Evolutionary conservation across 768 basidiomycete species (phyloP), one percentile per base, ranked within the genome.

Genomic region (Psilocybe cyanescens): DNA sequence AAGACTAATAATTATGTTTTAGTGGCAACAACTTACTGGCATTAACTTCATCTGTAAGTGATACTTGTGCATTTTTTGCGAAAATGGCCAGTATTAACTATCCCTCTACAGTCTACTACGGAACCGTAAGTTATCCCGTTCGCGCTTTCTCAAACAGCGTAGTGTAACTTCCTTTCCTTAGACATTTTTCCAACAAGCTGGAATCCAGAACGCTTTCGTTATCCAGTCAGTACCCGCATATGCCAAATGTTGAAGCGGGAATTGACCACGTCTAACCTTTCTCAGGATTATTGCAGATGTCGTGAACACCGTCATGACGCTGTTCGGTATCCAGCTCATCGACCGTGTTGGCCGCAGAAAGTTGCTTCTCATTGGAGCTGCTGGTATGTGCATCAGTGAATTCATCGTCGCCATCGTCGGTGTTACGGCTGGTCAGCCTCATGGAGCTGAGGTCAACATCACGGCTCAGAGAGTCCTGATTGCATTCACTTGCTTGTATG

Each of bases 311-410:
- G 80, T 81, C 73, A 91, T 88, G 75, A 96, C 94, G 55, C 77
- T 92, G 35, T 78, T 90, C 60, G 90, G 90, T 41, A 84, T 94
- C 72, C 91, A 82, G 72, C 83, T 87, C 68, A 86, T 95, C 63
- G 94, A 96, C 71, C 81, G 81, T 49, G 82, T 91, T 70, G 94
- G 94, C 59, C 91, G 94, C 67, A 86, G 94, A 57, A 81, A 83
- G 31, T 83, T 95, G 54, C 83, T 94, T 53, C 79, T 93, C 71
- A 83, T 85, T 64, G 94, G 94, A 66, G 92, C 94, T 33, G 70
- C 81, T 56, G 87, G 89, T 63, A 95, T 95, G 94, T 81, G 86
- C 65, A 62, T 94, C 70, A 93, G 91, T 80, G 90, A 95, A 76
- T 94, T 81, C 80, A 83, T 94, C 70, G 82, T 92, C 64, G 71